phyloP scores from a whole-genome alignment of 768 basidiomycete species.

The Termitomyces sp. region DNA sequence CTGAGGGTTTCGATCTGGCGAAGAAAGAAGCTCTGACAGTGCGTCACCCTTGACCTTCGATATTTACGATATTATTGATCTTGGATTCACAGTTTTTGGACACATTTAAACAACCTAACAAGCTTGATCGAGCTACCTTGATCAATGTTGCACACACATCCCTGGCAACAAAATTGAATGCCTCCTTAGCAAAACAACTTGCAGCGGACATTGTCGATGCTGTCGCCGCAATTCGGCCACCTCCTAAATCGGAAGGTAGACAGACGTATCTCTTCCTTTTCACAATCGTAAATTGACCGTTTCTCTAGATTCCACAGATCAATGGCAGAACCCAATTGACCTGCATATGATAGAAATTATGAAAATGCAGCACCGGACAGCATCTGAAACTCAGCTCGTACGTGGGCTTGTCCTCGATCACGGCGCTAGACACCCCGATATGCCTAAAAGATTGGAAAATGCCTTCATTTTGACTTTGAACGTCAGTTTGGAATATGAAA shows the following conservation, averaged over 20 bases:
- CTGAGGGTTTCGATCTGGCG: constrained; percentile 93
- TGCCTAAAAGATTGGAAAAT: constrained; percentile 98
- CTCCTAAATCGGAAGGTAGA: constrained; percentile 57
- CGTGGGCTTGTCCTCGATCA: constrained; percentile 97
- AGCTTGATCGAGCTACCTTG: constrained; percentile 85
- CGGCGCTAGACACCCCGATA: constrained; percentile 96
- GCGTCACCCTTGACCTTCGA: constrained; percentile 26
- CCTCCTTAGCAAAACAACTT: constrained; percentile 78
- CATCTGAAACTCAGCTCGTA: constrained; percentile 94
- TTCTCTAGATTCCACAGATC: constrained; percentile 45
- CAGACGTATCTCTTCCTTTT: constrained; percentile 16
- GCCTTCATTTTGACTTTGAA: constrained; percentile 94
- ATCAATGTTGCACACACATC: constrained; percentile 96
- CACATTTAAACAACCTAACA: constrained; percentile 73
- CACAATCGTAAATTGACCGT: constrained; percentile 9
- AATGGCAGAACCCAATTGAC: constrained; percentile 88
- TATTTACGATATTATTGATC: constrained; percentile 2
- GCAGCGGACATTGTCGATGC: constrained; percentile 95
- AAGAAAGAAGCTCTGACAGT: constrained; percentile 93
- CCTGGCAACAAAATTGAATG: constrained; percentile 88
- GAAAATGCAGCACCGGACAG: constrained; percentile 99
- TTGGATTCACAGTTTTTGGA: constrained; percentile 80
- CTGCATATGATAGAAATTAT: constrained; percentile 99
- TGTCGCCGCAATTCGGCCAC: constrained; percentile 81
- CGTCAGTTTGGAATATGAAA: constrained; percentile 98